phyloP scores from a whole-genome alignment of 345 rosid genomes.

The Nasturtium officinale region DNA sequence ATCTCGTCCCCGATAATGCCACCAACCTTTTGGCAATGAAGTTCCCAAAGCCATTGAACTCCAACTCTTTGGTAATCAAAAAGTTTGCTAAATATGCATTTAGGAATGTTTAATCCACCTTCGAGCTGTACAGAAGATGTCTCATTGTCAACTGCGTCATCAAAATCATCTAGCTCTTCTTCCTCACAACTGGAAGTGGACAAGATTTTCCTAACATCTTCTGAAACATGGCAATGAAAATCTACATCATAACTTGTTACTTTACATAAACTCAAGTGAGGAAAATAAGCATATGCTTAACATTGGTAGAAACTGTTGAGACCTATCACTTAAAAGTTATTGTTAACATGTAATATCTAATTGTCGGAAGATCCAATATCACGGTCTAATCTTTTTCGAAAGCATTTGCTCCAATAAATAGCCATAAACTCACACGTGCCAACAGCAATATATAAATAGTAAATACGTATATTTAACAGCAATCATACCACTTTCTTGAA shows the following conservation, averaged over 20 bases:
- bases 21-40: slow-evolving; percentile 98
- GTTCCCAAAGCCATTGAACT: slow-evolving; percentile 99
- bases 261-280: slow-evolving; percentile 12
- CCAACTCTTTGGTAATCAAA: slow-evolving; percentile 98
- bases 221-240: slow-evolving; percentile 46
- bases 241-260: slow-evolving; percentile 21
- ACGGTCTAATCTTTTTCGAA: not conserved
- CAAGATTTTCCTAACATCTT: slow-evolving; percentile 44
- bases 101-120: slow-evolving; percentile 88
- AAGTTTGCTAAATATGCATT: slow-evolving; percentile 65
- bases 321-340: not conserved
- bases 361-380: slow-evolving; percentile 6
- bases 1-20: slow-evolving; percentile 99
- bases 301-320: slow-evolving; percentile 3
- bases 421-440: not conserved
- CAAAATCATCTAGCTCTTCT: slow-evolving; percentile 61
- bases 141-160: slow-evolving; percentile 47
- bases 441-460: slow-evolving; percentile 1
- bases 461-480: slow-evolving; percentile 2
- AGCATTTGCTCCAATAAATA: not conserved
- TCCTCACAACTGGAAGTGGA: slow-evolving; percentile 57
- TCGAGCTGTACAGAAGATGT: slow-evolving; percentile 64
- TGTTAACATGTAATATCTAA: slow-evolving; percentile 17
- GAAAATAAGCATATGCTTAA: slow-evolving; percentile 11
- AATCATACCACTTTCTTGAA: slow-evolving; percentile 60